These are phyloP conservation scores for Botrytis cinerea DNA, from an alignment of 2,329 filamentous ascomycete species.

Conservation along the genomic window DNA sequence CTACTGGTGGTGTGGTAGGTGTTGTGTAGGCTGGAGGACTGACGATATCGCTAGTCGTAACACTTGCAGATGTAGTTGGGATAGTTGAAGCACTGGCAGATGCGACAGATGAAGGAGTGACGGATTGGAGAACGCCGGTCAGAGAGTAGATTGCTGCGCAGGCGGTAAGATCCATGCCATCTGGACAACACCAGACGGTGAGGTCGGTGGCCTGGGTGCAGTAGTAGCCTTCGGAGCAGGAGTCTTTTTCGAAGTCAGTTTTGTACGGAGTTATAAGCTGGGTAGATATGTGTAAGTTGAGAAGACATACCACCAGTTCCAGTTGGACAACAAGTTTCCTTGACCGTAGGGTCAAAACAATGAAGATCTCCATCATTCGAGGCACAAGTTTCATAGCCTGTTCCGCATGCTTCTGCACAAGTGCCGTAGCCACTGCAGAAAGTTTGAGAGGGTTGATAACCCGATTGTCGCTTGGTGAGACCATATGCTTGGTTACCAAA, in stretches of 20 bases:
- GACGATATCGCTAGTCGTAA: not conserved
- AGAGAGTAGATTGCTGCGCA: conserved; percentile 56
- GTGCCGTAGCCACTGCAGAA: conserved; percentile 18
- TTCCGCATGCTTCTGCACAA: conserved; percentile 23
- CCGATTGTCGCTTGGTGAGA: conserved; percentile 21
- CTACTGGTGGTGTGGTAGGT: not conserved
- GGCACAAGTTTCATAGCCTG: conserved; percentile 21
- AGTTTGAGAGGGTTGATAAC: conserved; percentile 22
- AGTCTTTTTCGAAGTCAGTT: conserved; percentile 17
- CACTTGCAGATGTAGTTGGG: not conserved
- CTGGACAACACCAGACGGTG: conserved; percentile 62
- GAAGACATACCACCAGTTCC: conserved; percentile 21
- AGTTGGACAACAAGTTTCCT: conserved; percentile 20
- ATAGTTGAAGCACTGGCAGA: not conserved
- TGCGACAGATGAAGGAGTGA: not conserved
- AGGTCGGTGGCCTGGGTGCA: conserved; percentile 56
- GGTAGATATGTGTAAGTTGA: not conserved
- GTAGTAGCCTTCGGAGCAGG: conserved; percentile 49
- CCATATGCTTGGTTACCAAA: not conserved
- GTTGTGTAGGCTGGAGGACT: conserved; percentile 2
- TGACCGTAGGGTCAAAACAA: conserved; percentile 17
- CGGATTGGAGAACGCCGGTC: conserved; percentile 48
- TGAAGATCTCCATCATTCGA: conserved; percentile 15
- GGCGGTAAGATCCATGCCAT: conserved; percentile 50
- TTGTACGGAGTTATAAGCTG: not conserved